A percentile compares a stretch with the other conserved stretches of the same genome.
These are phyloP conservation scores for Diaporthe sp. DNA, from an alignment of 2,329 filamentous ascomycete species.

Conservation along the genomic window DNA sequence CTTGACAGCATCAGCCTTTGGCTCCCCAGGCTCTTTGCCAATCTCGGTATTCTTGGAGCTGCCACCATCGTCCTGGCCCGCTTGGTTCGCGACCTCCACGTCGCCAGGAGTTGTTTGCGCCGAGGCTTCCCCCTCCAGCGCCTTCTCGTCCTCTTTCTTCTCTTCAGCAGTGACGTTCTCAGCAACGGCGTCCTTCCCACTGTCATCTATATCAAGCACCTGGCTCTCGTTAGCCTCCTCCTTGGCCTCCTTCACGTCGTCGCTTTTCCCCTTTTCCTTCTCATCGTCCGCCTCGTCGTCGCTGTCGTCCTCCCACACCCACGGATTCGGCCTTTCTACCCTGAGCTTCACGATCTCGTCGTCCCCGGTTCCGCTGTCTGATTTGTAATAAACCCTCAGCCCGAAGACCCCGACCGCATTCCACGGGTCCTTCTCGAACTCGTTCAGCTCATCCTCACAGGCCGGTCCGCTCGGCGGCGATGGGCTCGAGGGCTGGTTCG, in stretches of 20 bases:
- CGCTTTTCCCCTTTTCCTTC: conserved; percentile 29
- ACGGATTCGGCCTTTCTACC: conserved; percentile 47
- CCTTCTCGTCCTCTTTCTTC: conserved; percentile 25
- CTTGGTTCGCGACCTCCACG: background rate
- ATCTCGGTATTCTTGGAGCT: background rate
- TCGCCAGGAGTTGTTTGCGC: background rate
- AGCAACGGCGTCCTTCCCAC: conserved; percentile 48
- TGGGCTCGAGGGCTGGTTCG: conserved; percentile 31
- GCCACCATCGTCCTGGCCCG: background rate
- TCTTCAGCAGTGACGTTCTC: conserved; percentile 32
- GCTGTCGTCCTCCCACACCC: conserved; percentile 39
- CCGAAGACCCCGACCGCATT: conserved; percentile 74
- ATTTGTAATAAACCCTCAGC: conserved; percentile 70
- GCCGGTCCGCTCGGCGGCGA: conserved; percentile 33
- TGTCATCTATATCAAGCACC: conserved; percentile 51
- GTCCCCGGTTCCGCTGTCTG: conserved; percentile 38
- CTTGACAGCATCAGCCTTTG: background rate
- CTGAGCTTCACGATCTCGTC: conserved; percentile 47
- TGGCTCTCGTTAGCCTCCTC: conserved; percentile 41
- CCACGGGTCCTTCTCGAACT: conserved; percentile 70
- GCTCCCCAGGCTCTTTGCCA: background rate
- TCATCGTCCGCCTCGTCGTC: conserved; percentile 55
- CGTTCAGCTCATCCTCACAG: conserved; percentile 59
- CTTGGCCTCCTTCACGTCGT: conserved; percentile 39
- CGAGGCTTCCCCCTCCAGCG: conserved; percentile 1